A percentile compares a stretch with the other conserved stretches of the same genome.
These are phyloP conservation scores for Phytophthora macrochlamydospora DNA, from an alignment of 352 stramenopile genomes.

Conservation along the genomic window DNA sequence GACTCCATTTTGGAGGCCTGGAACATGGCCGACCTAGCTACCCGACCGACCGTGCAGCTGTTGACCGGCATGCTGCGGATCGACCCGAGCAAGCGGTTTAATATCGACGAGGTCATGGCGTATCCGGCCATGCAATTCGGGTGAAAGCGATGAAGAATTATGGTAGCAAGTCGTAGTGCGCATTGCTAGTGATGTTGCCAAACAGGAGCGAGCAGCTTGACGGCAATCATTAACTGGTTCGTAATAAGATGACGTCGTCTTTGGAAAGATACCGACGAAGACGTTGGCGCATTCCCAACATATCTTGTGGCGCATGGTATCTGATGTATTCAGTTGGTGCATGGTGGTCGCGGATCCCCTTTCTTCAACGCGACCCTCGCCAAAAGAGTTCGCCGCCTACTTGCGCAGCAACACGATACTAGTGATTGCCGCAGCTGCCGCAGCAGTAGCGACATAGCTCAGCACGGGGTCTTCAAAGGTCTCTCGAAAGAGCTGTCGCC, in stretches of 20 bases:
- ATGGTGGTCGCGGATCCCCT: no score
- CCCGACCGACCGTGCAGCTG: slow-evolving; percentile 13
- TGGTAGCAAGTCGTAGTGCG: no score
- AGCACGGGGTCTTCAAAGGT: background rate
- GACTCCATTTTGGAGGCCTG: slow-evolving; percentile 40
- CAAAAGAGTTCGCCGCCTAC: slow-evolving; percentile 4
- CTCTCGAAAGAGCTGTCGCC: background rate
- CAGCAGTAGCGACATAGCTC: slow-evolving; percentile 16
- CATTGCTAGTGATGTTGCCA: no score
- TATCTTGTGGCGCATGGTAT: no score
- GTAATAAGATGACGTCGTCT: no score
- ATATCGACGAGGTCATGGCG: slow-evolving; percentile 18
- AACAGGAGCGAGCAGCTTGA: no score
- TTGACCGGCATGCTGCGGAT: slow-evolving; percentile 39
- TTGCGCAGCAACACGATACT: slow-evolving; percentile 26
- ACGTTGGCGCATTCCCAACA: no score
- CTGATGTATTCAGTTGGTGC: no score
- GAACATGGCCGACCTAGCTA: slow-evolving; percentile 18
- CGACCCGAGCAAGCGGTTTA: slow-evolving; percentile 20
- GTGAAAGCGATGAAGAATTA: no score
- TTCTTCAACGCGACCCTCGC: no score
- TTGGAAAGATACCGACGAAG: no score
- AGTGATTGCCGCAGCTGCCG: slow-evolving; percentile 19
- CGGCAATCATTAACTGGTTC: no score
- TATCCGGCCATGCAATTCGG: background rate